Conservation (phyloP, 371 early-diverging fungal species). For the Fennellomyces sp. region DNA sequence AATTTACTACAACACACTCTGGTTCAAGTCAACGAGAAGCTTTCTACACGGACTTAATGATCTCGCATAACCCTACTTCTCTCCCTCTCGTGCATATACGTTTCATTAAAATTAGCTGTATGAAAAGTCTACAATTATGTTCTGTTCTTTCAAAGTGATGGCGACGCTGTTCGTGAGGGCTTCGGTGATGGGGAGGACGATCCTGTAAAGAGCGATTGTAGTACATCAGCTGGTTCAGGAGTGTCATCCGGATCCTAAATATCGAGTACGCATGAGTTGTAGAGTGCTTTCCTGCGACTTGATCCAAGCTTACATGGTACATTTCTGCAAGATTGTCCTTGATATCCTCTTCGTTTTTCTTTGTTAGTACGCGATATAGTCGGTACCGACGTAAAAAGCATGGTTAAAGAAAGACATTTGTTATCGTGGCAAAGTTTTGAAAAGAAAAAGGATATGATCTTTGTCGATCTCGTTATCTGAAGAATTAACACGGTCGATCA, state of each 20-base stretch:
- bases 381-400: not conserved
- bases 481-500: too few species aligned
- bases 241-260: not conserved
- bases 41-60: not conserved
- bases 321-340: not conserved
- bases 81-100: not conserved
- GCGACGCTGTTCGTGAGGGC: not conserved
- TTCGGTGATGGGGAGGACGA: not conserved
- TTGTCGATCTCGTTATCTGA: not conserved
- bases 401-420: not conserved
- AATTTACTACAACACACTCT: not conserved
- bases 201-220: too few species aligned
- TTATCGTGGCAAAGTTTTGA: too few species aligned
- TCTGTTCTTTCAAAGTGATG: not conserved
- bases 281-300: too few species aligned
- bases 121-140: not conserved
- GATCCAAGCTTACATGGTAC: not conserved
- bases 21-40: constrained; percentile 1
- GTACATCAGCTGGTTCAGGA: too few species aligned
- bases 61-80: not conserved
- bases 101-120: too few species aligned
- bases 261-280: not conserved
- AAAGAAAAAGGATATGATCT: constrained; percentile 3
- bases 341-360: not conserved
- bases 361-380: not conserved